Conservation (phyloP, 2,329 filamentous ascomycete genomes). For the Fusarium dlaminii region DNA sequence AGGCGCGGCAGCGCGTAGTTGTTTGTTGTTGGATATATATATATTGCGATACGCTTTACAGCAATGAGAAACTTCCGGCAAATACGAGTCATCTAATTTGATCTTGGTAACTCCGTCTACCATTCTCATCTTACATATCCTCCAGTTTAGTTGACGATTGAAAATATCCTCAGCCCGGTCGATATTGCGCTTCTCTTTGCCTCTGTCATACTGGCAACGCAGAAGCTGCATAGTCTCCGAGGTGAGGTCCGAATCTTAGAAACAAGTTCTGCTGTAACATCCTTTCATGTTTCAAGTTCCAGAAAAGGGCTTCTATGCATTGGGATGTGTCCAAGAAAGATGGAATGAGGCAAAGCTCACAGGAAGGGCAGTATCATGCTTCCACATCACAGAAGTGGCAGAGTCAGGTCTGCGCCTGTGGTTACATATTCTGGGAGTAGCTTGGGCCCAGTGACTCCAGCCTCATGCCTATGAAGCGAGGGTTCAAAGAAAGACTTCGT, state of each 20-base stretch:
- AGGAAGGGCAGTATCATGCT: background rate
- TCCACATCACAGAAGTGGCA: background rate
- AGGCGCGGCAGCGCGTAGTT: background rate
- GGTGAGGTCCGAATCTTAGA: background rate
- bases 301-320: background rate
- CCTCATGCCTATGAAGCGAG: background rate
- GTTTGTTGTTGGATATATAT: background rate
- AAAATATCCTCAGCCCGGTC: background rate
- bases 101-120: background rate
- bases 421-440: background rate
- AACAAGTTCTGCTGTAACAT: background rate
- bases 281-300: background rate
- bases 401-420: background rate
- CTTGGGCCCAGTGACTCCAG: no score
- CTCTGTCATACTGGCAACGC: background rate
- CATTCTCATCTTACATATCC: background rate
- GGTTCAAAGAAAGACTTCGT: background rate
- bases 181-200: background rate
- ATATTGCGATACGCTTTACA: background rate
- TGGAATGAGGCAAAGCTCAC: background rate
- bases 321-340: background rate
- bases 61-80: background rate
- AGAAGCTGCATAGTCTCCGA: background rate
- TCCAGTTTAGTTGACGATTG: background rate
- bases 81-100: background rate